Conservation (phyloP, 2,329 filamentous ascomycete genomes). For the Didymella glomerata region DNA sequence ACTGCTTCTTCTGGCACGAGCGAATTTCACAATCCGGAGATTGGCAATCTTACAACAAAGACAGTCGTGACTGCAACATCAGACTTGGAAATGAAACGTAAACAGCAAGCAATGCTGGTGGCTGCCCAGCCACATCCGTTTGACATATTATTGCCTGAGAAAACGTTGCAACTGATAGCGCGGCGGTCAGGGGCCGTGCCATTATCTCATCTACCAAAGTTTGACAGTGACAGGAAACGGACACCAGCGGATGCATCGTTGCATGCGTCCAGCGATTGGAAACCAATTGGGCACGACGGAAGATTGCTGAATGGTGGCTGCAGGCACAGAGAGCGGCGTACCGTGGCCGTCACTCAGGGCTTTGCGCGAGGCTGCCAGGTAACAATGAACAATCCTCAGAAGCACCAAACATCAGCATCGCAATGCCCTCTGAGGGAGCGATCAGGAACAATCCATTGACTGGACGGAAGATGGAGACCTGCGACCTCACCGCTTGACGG, state of each 20-base stretch:
- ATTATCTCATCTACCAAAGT: slow-evolving; percentile 14
- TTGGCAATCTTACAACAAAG: slow-evolving; percentile 20
- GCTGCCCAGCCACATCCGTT: slow-evolving; percentile 10
- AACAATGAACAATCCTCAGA: background rate
- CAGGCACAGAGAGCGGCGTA: slow-evolving; percentile 4
- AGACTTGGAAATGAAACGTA: slow-evolving; percentile 15
- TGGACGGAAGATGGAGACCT: slow-evolving; percentile 4
- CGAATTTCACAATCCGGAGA: slow-evolving; percentile 17
- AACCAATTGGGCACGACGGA: slow-evolving; percentile 12
- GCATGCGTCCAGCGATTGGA: background rate
- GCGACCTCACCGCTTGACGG: slow-evolving; percentile 5
- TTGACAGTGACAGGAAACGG: slow-evolving; percentile 22
- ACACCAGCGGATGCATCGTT: slow-evolving; percentile 14
- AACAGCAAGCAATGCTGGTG: slow-evolving; percentile 11
- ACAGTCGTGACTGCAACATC: slow-evolving; percentile 7
- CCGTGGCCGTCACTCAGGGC: background rate
- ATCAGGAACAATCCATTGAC: slow-evolving; percentile 7
- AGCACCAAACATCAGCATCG: background rate
- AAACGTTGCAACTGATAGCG: slow-evolving; percentile 11
- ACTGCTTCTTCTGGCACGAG: slow-evolving; percentile 19
- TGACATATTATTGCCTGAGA: slow-evolving; percentile 11
- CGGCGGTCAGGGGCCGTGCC: slow-evolving; percentile 17
- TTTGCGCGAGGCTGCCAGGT: slow-evolving; percentile 7
- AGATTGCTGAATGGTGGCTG: background rate
- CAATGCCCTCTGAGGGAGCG: background rate